Evolutionary conservation across 2,329 filamentous ascomycete species (phyloP).

Genomic region (Pseudofabraea citricarpa): DNA sequence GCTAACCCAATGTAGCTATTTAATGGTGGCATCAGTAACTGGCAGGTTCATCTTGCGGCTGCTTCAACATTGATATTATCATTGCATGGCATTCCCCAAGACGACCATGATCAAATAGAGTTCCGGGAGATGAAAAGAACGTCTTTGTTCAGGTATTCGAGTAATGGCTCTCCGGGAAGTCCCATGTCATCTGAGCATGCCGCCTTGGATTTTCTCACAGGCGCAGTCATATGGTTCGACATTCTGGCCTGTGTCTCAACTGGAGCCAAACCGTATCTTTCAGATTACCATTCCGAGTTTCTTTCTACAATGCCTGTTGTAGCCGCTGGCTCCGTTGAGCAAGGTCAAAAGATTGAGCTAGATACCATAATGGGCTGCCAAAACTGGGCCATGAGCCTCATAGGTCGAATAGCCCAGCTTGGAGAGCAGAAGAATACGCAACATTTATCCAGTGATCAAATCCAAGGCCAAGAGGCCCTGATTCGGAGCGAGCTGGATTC

Average conservation of each 20-base stretch:
- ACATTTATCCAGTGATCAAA: constrained; percentile 16
- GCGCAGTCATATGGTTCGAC: constrained; percentile 42
- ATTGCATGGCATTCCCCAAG: constrained; percentile 14
- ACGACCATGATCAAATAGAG: not conserved
- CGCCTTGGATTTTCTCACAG: constrained; percentile 44
- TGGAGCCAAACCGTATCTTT: constrained; percentile 19
- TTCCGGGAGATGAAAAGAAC: too few species aligned
- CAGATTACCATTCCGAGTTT: constrained; percentile 2
- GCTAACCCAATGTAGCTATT: constrained; percentile 10
- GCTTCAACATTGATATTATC: constrained; percentile 45
- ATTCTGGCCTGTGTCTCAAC: constrained; percentile 41
- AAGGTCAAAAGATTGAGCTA: constrained; percentile 38
- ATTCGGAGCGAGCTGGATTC: not conserved
- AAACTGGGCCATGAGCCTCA: constrained; percentile 48
- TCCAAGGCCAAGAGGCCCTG: not conserved
- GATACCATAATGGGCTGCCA: constrained; percentile 46
- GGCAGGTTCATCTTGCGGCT: constrained; percentile 45
- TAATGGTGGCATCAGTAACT: constrained; percentile 40
- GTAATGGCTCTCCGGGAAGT: constrained; percentile 29
- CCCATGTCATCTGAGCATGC: constrained; percentile 36
- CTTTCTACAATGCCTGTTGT: constrained; percentile 16
- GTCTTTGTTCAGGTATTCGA: too few species aligned
- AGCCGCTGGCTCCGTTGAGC: too few species aligned
- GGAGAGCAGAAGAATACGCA: constrained; percentile 51
- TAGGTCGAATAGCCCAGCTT: constrained; percentile 47